Base-by-base conservation (phyloP, 345 rosid genomes). In the Salix suchowensis region DNA sequence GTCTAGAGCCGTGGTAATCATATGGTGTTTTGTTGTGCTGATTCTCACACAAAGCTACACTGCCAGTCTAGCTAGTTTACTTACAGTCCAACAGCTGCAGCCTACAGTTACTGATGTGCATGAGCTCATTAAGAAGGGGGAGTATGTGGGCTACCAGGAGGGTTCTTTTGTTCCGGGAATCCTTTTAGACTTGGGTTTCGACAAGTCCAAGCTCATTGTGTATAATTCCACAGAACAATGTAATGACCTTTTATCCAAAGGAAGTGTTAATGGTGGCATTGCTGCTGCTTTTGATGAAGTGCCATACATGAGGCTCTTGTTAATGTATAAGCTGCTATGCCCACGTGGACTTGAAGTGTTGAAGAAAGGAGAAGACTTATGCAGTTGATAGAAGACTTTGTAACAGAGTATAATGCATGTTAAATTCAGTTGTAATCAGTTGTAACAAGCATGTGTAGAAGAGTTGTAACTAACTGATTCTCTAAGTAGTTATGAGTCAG, bases 11-110 rank as follows among this genome's bases (percentile, higher is more conserved):
- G 80, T 92, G 79, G 79, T 89, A 44, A 52, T 88, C 67, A 72
- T 88, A 54, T 93, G 94, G 94, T 88, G 83, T 19, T 88, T 91
- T 16, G 79, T 88, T 2, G 94, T 89, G 4, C 92, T 92, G 0
- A 84, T 91, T 34, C 78, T 92, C 21, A 86, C 86, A 0, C 91
- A 89, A 65, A 87, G 93, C 26, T 92, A 91, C 78, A 86, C 94
- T 0, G 95, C 94, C 16, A 89, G 85, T 71, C 84, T 91, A 16
- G 75, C 91, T 0, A 88, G 94, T 1, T 78, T 86, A 6, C 67
- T 94, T 4, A 89, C 92, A 0, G 84, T 89, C 3, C 85, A 89
- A 0, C 82, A 84, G 30, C 78, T 89, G 3, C 24, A 77, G 30
- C 98, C 98, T 0, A 80, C 86, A 1, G 74, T 80, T 21, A 84